phyloP scores from a whole-genome alignment of 140 eudicot species.

The Erigeron philadelphicus region DNA sequence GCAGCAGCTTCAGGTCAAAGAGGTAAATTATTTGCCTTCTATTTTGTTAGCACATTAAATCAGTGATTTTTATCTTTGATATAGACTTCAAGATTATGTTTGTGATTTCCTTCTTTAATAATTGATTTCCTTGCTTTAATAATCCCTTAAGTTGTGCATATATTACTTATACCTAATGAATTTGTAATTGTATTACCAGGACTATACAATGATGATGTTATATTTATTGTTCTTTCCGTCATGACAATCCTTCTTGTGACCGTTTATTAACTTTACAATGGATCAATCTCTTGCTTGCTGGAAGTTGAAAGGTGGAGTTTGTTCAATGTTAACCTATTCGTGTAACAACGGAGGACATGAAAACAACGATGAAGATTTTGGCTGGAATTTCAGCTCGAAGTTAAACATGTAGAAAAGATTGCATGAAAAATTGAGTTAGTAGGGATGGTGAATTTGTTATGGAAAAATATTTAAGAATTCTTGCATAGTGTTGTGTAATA shows the following conservation, averaged over 20 bases:
- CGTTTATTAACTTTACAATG: conserved; percentile 24
- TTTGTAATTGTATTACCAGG: conserved; percentile 27
- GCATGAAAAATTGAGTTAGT: conserved; percentile 29
- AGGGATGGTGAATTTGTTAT: conserved; percentile 20
- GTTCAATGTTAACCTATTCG: conserved; percentile 20
- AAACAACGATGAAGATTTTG: conserved; percentile 11
- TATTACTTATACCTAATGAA: background rate
- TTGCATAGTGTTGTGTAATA: conserved; percentile 35
- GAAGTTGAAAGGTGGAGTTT: conserved; percentile 21
- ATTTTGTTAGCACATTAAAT: background rate
- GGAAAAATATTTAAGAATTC: conserved; percentile 31
- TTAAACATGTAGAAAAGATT: conserved; percentile 23
- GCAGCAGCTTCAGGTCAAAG: conserved; percentile 97
- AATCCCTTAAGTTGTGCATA: background rate
- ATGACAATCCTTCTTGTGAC: conserved; percentile 28
- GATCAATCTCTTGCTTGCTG: conserved; percentile 20
- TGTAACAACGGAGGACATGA: background rate
- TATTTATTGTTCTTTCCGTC: conserved; percentile 31
- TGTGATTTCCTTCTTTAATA: no score
- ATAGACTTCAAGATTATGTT: background rate
- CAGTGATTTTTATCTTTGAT: background rate
- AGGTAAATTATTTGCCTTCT: conserved; percentile 34
- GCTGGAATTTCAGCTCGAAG: conserved; percentile 28
- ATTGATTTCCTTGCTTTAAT: no score
- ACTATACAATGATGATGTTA: conserved; percentile 33